Base-by-base conservation (phyloP, 2,329 filamentous ascomycete genomes). In the Cercospora sp. region DNA sequence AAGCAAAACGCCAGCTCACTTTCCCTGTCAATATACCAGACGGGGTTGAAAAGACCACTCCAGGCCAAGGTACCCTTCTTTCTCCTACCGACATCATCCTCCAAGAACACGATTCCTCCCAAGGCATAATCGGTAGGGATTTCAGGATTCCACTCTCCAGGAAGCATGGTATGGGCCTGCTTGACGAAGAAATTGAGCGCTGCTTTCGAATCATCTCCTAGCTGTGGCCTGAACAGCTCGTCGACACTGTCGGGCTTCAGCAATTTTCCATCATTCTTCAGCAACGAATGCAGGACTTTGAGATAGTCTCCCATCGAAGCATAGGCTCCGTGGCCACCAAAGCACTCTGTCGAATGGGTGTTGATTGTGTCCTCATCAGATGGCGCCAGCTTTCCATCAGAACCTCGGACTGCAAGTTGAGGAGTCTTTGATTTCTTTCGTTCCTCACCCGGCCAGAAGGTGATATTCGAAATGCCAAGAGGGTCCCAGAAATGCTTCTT, bases 251-350 rank as follows among this genome's bases (percentile, higher is more conserved):
- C 74, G 0, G 78, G 76, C 21, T 75, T 79, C 6, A 88, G 79
- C 0, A 88, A 70, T 51, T 80, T 82, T 3, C 81, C 82, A 63
- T 87, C 85, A 57, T 86, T 81, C 1, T 76, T 74, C 0, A 87
- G 77, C 1, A 88, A 73, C 1, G 83, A 85, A 2, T 76, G 77
- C 3, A 85, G 72, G 5, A 87, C 74, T 40, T 80, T 80, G 62
- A 83, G 69, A 66, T 83, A 87, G 24, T 84, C 81, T 0, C 69
- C 40, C 5, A 82, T 77, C 2, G 77, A 74, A 3, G 71, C 70
- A 53, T 76, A 78, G 1, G 63, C 67, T 2, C 78, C 78, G 12
- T 77, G 74, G 0, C 78, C 78, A 26, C 78, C 78, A 37, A 78
- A 78, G 60, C 75, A 77, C 18, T 78, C 77, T n/a, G 67, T 74